Base-by-base conservation (phyloP, 2,329 filamentous ascomycete genomes). In the Helicocarpus griseus region DNA sequence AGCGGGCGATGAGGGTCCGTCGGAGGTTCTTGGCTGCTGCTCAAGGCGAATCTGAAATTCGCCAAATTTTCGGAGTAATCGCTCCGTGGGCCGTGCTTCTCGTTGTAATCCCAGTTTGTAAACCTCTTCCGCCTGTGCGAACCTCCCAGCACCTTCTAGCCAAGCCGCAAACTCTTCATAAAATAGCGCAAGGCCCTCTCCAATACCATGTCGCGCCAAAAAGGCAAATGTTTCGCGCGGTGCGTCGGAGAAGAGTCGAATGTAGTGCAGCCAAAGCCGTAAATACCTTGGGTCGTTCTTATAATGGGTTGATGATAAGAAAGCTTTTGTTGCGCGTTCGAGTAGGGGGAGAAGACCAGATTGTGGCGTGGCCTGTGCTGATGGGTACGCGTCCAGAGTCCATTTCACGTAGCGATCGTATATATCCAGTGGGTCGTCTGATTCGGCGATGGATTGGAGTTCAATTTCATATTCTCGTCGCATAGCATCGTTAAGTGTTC, bases 381-480 rank as follows among this genome's bases (percentile, higher is more conserved):
- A 91, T 1, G 93, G 91, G 67, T 97, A 98, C 49, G 91, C 86
- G 68, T 96, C 88, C 26, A 97, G 75, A 1, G 90, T 95, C 93
- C 93, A 98, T 70, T 89, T 89, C 53, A 97, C 88, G 66, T 98
- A 98, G 66, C 93, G 85, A 67, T 97, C 91, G 73, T 89, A 98
- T 55, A 96, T 80, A 62, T 97, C 93, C 45, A 98, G 81, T 1
- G 93, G 93, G 63, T 98, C 93, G 65, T 98, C 93, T 0, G 87
- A 88, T 66, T 98, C 93, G 56, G 81, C 80, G 48, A 94, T 83
- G 45, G 76, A 80, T 40, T 81, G 77, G 17, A 97, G 71, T 68
- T 97, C 93, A 11, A 82, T 79, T 69, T 98, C 93, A 61, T 88
- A 97, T 63, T 91, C 85, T 60, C 85, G 81, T 58, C 91, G 82